These are phyloP conservation scores for Ophiostoma piceae DNA, from an alignment of 2,329 filamentous ascomycete genomes.

Conservation along the genomic window DNA sequence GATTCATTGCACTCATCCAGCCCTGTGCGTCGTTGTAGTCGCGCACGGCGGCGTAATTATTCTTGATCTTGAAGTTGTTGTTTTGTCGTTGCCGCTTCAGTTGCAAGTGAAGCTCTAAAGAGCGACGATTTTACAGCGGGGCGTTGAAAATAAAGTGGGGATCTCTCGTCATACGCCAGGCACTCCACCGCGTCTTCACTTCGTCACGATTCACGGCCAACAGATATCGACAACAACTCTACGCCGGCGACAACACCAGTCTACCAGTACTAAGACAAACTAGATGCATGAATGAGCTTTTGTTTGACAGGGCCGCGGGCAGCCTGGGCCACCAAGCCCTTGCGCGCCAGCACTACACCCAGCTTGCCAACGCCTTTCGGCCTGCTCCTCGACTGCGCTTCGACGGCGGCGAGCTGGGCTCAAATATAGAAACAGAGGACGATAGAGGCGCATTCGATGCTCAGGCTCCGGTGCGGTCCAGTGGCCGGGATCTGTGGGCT, in stretches of 20 bases:
- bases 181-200: neutral
- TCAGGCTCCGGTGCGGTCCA: neutral
- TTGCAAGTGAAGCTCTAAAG: neutral
- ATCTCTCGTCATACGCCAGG: neutral
- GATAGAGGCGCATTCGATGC: neutral
- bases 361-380: constrained; percentile 64
- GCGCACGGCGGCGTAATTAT: neutral
- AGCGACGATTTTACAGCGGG: neutral
- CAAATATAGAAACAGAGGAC: constrained; percentile 30
- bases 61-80: neutral
- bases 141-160: neutral
- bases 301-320: constrained; percentile 50
- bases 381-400: constrained; percentile 64
- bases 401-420: constrained; percentile 52
- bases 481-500: constrained; percentile 46
- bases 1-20: constrained; percentile 13
- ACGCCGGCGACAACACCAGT: neutral
- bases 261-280: neutral
- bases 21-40: neutral
- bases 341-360: constrained; percentile 58
- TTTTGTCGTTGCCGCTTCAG: neutral
- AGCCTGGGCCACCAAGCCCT: constrained; percentile 59
- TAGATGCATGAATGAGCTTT: constrained; percentile 11
- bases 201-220: neutral
- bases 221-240: neutral